phyloP scores from a whole-genome alignment of 352 stramenopile species.

The Phytophthora nicotianae region DNA sequence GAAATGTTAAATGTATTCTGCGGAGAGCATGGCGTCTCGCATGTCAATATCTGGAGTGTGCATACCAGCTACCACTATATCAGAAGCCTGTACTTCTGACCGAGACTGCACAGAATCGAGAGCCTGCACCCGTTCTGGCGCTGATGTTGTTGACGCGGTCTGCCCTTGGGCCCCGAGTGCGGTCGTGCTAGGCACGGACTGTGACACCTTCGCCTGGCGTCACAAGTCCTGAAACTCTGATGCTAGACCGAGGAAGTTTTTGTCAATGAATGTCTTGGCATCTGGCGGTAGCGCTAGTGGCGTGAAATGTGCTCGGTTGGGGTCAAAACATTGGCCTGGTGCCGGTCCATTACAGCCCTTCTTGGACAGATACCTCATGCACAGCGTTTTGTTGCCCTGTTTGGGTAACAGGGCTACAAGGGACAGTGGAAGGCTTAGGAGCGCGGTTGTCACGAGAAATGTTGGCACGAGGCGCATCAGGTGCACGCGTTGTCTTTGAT shows the following conservation, averaged over 20 bases:
- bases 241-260: constrained; percentile 1
- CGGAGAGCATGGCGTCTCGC: too few relatives aligned
- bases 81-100: too few relatives aligned
- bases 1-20: too few relatives aligned
- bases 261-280: constrained; percentile 16
- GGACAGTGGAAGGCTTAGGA: too few relatives aligned
- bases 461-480: not conserved
- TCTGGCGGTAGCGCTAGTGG: constrained; percentile 7
- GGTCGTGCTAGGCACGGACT: not conserved
- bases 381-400: constrained; percentile 11
- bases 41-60: too few relatives aligned
- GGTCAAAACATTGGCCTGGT: constrained; percentile 12
- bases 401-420: constrained; percentile 4
- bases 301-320: constrained; percentile 10
- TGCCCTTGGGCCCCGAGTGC: too few relatives aligned
- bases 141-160: too few relatives aligned
- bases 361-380: constrained; percentile 19
- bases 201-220: not conserved
- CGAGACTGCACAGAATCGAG: too few relatives aligned
- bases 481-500: not conserved
- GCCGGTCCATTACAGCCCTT: constrained; percentile 7
- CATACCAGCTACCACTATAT: too few relatives aligned
- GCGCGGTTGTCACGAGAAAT: not conserved
- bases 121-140: too few relatives aligned
- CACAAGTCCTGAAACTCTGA: constrained; percentile 14